Conservation (phyloP, 2,329 filamentous ascomycete species). For the Pseudogymnoascus sp. region DNA sequence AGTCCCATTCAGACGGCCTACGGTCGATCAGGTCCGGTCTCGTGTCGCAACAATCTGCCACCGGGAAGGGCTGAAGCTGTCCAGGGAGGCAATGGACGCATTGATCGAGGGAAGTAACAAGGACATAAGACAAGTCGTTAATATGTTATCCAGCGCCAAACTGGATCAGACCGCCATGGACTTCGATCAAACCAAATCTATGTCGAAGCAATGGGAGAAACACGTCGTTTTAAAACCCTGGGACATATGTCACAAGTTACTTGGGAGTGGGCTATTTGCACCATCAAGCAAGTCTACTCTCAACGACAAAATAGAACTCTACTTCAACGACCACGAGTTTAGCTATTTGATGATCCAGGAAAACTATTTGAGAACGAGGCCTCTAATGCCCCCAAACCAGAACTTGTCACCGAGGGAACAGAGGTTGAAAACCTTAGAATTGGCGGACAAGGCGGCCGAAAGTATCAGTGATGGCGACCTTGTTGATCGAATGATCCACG, state of each 20-base stretch:
- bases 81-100: conserved; percentile 75
- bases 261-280: conserved; percentile 79
- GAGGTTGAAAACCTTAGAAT: conserved; percentile 74
- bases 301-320: conserved; percentile 97
- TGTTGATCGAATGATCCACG: conserved; percentile 96
- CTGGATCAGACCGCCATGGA: conserved; percentile 73
- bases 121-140: conserved; percentile 96
- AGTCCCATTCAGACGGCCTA: conserved; percentile 79
- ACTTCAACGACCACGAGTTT: conserved; percentile 99
- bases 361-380: conserved; percentile 84
- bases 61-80: conserved; percentile 81
- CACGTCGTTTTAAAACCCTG: conserved; percentile 93
- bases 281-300: conserved; percentile 75
- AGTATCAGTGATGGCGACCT: conserved; percentile 97
- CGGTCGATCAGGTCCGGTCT: conserved; percentile 81
- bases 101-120: conserved; percentile 92
- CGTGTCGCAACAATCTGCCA: conserved; percentile 93
- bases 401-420: conserved; percentile 59
- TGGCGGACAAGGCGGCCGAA: conserved; percentile 80
- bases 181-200: conserved; percentile 79
- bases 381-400: conserved; percentile 47
- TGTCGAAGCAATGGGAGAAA: conserved; percentile 98
- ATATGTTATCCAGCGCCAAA: conserved; percentile 94
- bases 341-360: conserved; percentile 97
- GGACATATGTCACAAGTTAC: conserved; percentile 93